These are phyloP conservation scores for Croton setiger DNA, from an alignment of 441 rosid species.

Conservation along the genomic window DNA sequence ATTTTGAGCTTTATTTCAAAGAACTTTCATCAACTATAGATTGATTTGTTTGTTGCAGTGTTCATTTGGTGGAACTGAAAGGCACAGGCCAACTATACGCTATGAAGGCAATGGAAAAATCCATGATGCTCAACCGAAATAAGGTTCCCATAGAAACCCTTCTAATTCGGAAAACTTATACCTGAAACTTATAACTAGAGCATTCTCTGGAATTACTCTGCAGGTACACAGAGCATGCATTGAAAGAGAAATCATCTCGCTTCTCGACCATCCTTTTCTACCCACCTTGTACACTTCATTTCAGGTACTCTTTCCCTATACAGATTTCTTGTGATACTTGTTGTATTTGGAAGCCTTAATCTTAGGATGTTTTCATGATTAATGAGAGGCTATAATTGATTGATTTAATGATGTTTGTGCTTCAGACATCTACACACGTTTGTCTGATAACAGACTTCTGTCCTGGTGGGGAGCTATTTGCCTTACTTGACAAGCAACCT, in stretches of 20 bases:
- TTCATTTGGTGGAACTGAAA: constrained; percentile 87
- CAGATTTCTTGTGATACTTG: too few relatives aligned
- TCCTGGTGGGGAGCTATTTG: constrained; percentile 96
- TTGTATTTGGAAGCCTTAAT: too few relatives aligned
- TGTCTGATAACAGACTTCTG: constrained; percentile 97
- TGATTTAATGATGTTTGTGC: constrained; percentile 20
- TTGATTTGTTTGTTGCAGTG: constrained; percentile 40
- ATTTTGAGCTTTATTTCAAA: too few relatives aligned
- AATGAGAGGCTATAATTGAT: too few relatives aligned
- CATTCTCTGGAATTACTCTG: constrained; percentile 4
- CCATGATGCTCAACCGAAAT: constrained; percentile 83
- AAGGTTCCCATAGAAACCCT: constrained; percentile 44
- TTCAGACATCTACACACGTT: constrained; percentile 90
- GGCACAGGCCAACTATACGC: constrained; percentile 75
- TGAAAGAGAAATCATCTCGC: constrained; percentile 87
- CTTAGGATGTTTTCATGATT: too few relatives aligned
- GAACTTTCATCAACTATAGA: neutral
- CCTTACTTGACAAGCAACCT: constrained; percentile 86
- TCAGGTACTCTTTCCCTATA: constrained; percentile 44
- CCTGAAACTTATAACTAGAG: neutral
- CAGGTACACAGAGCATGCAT: constrained; percentile 93
- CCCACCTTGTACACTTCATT: constrained; percentile 87
- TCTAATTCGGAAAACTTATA: neutral
- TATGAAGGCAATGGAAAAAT: constrained; percentile 98
- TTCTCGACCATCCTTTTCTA: constrained; percentile 93